A percentile compares a stretch with the other conserved stretches of the same genome.
Evolutionary conservation across 2,329 filamentous ascomycete genomes (phyloP).

Genomic region (Cladosporium sphaerospermum): DNA sequence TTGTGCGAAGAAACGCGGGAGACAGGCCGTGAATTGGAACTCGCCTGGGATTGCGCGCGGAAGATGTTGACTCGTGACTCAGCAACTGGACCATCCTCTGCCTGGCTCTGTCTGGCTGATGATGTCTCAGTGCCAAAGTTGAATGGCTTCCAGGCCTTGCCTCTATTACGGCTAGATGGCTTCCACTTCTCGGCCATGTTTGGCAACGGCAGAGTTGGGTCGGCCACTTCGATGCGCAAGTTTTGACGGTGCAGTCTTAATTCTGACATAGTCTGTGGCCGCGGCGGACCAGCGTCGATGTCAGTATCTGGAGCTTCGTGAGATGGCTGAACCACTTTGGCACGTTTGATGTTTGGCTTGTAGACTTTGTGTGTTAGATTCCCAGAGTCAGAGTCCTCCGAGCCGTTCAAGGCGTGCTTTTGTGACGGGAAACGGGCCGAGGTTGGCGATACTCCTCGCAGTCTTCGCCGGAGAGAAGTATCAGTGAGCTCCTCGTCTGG

Average conservation of each 20-base stretch:
- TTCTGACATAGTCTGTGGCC: too few relatives aligned
- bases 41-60: slow-evolving; percentile 18
- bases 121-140: slow-evolving; percentile 18
- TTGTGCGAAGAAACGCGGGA: slow-evolving; percentile 24
- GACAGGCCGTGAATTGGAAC: slow-evolving; percentile 22
- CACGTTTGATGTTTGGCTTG: too few relatives aligned
- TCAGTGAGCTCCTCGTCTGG: not conserved
- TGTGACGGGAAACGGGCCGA: too few relatives aligned
- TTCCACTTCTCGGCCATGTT: slow-evolving; percentile 12
- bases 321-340: too few relatives aligned
- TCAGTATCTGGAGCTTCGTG: too few relatives aligned
- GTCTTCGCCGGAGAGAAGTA: too few relatives aligned
- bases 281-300: too few relatives aligned
- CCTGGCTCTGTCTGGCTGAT: not conserved
- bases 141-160: slow-evolving; percentile 25
- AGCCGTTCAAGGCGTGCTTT: too few relatives aligned
- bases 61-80: slow-evolving; percentile 29
- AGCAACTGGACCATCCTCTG: slow-evolving; percentile 13
- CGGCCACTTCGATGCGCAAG: slow-evolving; percentile 26
- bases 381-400: too few relatives aligned
- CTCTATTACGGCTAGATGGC: slow-evolving; percentile 19
- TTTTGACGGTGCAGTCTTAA: slow-evolving; percentile 28
- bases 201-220: slow-evolving; percentile 22
- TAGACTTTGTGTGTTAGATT: too few relatives aligned
- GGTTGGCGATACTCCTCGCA: too few relatives aligned